phyloP scores from a whole-genome alignment of 495 filamentous ascomycete species.

The Penicillium coprophilum region DNA sequence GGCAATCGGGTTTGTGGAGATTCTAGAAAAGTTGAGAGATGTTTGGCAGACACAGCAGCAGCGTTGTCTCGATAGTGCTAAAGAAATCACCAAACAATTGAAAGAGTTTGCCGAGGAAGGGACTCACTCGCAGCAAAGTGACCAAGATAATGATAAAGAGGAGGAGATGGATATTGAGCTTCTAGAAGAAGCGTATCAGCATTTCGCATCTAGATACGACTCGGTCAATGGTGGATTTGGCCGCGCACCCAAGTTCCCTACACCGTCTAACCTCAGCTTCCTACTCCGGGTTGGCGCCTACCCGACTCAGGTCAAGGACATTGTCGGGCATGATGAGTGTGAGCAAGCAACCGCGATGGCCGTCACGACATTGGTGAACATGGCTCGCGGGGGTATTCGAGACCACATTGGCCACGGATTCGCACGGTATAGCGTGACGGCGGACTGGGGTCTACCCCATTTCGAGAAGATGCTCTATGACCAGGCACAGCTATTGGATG shows the following conservation, averaged over 20 bases:
- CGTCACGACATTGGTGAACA: slow-evolving; percentile 72
- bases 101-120: slow-evolving; percentile 86
- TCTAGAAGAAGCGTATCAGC: slow-evolving; percentile 81
- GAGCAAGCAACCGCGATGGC: slow-evolving; percentile 77
- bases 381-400: slow-evolving; percentile 83
- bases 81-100: slow-evolving; percentile 76
- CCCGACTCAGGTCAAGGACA: slow-evolving; percentile 69
- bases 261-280: slow-evolving; percentile 80
- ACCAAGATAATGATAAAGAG: slow-evolving; percentile 55
- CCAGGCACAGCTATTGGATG: slow-evolving; percentile 81
- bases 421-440: slow-evolving; percentile 83
- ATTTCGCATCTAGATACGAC: slow-evolving; percentile 80
- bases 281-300: slow-evolving; percentile 74
- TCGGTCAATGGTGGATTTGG: slow-evolving; percentile 73
- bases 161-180: slow-evolving; percentile 83
- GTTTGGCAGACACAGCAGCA: slow-evolving; percentile 86
- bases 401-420: slow-evolving; percentile 95
- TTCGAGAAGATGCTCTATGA: slow-evolving; percentile 99
- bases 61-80: slow-evolving; percentile 75
- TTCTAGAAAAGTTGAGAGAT: slow-evolving; percentile 74
- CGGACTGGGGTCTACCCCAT: slow-evolving; percentile 88
- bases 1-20: slow-evolving; percentile 71
- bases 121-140: slow-evolving; percentile 56
- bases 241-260: slow-evolving; percentile 83
- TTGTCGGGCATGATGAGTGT: slow-evolving; percentile 82